Evolutionary conservation across 2,329 filamentous ascomycete genomes (phyloP).

Genomic region (Ophiostoma novo-ulmi): DNA sequence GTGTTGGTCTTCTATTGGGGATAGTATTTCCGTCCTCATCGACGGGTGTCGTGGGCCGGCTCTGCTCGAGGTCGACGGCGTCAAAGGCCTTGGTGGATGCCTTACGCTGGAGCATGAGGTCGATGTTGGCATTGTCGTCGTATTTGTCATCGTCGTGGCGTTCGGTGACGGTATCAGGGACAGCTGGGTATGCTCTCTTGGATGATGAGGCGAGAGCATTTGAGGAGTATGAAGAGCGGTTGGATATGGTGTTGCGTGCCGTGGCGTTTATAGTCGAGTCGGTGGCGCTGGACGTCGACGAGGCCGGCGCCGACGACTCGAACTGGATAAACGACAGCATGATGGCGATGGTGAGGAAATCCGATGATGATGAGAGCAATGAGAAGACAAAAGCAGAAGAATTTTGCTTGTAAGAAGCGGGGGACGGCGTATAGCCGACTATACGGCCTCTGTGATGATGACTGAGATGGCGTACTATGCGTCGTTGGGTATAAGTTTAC

Average conservation of each 20-base stretch:
- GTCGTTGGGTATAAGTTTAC: background rate
- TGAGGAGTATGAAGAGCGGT: slow-evolving; percentile 8
- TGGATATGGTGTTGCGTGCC: slow-evolving; percentile 30
- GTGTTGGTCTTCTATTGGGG: slow-evolving; percentile 22
- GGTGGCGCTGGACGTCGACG: background rate
- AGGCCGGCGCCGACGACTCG: slow-evolving; percentile 29
- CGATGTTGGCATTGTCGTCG: slow-evolving; percentile 9
- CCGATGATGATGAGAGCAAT: background rate
- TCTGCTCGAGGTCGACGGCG: slow-evolving; percentile 47
- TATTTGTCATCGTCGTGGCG: slow-evolving; percentile 16
- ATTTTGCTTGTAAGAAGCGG: background rate
- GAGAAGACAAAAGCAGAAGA: background rate
- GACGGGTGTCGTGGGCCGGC: slow-evolving; percentile 45
- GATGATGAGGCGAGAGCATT: slow-evolving; percentile 2
- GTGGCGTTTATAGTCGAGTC: slow-evolving; percentile 31
- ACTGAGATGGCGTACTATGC: slow-evolving; percentile 2
- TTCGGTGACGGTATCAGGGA: slow-evolving; percentile 32
- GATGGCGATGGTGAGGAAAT: background rate
- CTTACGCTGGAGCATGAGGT: slow-evolving; percentile 15
- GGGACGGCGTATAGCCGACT: slow-evolving; percentile 2
- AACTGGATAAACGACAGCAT: slow-evolving; percentile 25
- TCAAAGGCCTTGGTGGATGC: slow-evolving; percentile 23
- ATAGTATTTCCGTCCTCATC: slow-evolving; percentile 14
- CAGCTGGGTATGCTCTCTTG: slow-evolving; percentile 37
- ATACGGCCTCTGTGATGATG: background rate